These are phyloP conservation scores for Metarhizium album DNA, from an alignment of 2,329 filamentous ascomycete species.

Conservation along the genomic window DNA sequence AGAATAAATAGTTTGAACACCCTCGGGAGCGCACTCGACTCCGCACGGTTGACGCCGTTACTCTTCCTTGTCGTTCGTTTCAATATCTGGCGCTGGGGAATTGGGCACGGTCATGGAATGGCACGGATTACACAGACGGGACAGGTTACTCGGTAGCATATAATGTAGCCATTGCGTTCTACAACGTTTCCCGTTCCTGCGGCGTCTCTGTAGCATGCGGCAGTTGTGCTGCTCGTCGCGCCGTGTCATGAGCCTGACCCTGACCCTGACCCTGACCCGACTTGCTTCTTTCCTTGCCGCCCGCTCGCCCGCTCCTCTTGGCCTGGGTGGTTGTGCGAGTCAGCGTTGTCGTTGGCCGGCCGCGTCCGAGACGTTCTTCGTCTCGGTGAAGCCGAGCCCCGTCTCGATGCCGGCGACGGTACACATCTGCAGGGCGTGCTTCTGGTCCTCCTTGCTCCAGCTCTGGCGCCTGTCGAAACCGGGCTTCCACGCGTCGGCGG, in stretches of 20 bases:
- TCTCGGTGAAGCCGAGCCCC: constrained; percentile 33
- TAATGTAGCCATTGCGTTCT: background rate
- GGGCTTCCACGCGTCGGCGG: constrained; percentile 35
- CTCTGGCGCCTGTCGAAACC: constrained; percentile 35
- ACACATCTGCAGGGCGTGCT: constrained; percentile 39
- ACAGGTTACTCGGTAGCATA: background rate
- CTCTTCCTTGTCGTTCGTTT: background rate
- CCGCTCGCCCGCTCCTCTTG: no score
- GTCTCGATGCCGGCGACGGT: constrained; percentile 24
- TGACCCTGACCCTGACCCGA: no score
- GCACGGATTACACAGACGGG: no score
- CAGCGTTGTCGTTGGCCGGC: no score
- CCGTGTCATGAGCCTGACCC: no score
- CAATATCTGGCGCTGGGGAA: background rate
- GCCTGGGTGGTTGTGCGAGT: no score
- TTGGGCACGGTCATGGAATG: background rate
- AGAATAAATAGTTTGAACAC: constrained; percentile 5
- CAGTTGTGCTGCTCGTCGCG: background rate
- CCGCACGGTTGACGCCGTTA: background rate
- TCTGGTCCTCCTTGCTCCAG: constrained; percentile 43
- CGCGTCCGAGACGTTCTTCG: background rate
- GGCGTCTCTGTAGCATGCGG: background rate
- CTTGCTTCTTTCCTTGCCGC: no score
- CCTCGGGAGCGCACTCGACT: constrained; percentile 1
- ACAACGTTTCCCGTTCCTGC: background rate